phyloP scores from a whole-genome alignment of 768 basidiomycete genomes.

The Kwoniella sp. region DNA sequence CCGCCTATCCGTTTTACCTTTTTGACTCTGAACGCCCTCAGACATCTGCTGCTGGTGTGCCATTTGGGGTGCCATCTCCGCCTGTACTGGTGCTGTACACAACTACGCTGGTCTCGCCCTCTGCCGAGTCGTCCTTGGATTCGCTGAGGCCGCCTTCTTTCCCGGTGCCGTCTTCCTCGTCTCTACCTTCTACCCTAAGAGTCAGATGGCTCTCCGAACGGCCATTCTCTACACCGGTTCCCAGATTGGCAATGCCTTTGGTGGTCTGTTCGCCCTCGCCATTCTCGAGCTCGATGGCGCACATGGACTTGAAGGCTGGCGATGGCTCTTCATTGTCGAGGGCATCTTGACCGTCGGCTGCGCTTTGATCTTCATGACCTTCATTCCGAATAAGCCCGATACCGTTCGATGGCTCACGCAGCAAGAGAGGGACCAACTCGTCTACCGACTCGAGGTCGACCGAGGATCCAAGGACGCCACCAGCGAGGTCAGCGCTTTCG shows the following conservation, averaged over 20 bases:
- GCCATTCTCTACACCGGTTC: conserved; percentile 40
- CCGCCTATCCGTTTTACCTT: neutral
- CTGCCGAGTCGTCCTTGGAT: conserved; percentile 26
- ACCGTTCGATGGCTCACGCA: conserved; percentile 65
- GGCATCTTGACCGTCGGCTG: conserved; percentile 8
- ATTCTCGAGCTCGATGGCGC: conserved; percentile 37
- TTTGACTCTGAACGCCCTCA: neutral
- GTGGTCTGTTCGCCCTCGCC: conserved; percentile 42
- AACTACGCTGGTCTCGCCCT: conserved; percentile 36
- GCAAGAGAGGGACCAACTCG: conserved; percentile 30
- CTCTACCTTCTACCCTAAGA: conserved; percentile 35
- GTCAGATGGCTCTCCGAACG: conserved; percentile 34
- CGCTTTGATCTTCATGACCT: conserved; percentile 25
- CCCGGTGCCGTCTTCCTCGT: conserved; percentile 39
- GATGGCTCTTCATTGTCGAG: conserved; percentile 43
- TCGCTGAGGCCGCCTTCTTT: conserved; percentile 39
- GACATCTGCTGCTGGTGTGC: conserved; percentile 36
- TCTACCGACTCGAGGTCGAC: conserved; percentile 38
- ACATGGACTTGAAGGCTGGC: conserved; percentile 38
- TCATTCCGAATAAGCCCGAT: conserved; percentile 68
- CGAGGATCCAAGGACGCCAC: conserved; percentile 39
- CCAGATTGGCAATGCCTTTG: conserved; percentile 43
- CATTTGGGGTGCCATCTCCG: conserved; percentile 39
- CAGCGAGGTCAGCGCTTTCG: conserved; percentile 20
- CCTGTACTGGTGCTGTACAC: conserved; percentile 36